Conservation (phyloP, 148 eudicot species). For the Selenicereus undatus region DNA sequence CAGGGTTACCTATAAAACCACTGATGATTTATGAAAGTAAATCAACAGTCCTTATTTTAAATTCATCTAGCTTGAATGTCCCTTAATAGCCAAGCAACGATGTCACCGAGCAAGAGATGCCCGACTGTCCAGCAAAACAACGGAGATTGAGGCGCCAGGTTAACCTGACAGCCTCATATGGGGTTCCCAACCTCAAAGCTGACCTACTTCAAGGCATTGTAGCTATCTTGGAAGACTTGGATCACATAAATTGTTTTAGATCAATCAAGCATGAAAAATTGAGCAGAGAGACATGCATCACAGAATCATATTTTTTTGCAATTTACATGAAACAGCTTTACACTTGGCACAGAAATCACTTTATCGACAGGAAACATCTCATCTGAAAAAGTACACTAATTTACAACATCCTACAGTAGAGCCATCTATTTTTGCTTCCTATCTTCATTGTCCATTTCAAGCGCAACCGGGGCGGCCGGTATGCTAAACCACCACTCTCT, state of each 20-base stretch:
- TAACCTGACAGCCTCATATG: too few species aligned
- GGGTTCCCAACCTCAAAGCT: too few species aligned
- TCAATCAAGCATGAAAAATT: background rate
- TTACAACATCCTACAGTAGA: slow-evolving; percentile 2
- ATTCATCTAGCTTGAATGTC: too few species aligned
- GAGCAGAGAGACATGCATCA: background rate
- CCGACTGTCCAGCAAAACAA: too few species aligned
- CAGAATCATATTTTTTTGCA: background rate
- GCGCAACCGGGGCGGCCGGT: slow-evolving; percentile 87
- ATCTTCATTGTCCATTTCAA: slow-evolving; percentile 59
- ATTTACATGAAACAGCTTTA: slow-evolving; percentile 5
- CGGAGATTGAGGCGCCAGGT: too few species aligned
- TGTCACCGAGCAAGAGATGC: too few species aligned
- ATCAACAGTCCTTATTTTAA: too few species aligned
- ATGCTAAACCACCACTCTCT: slow-evolving; percentile 98
- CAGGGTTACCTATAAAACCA: too few species aligned
- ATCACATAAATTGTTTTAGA: background rate
- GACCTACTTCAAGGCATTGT: background rate
- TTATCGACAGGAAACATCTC: background rate
- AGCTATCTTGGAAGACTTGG: background rate
- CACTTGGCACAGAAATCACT: background rate
- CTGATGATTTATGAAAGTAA: too few species aligned
- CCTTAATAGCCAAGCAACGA: too few species aligned
- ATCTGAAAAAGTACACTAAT: slow-evolving; percentile 7
- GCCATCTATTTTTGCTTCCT: slow-evolving; percentile 48